Conservation (phyloP, 2,329 filamentous ascomycete genomes). For the Colletotrichum sp. region DNA sequence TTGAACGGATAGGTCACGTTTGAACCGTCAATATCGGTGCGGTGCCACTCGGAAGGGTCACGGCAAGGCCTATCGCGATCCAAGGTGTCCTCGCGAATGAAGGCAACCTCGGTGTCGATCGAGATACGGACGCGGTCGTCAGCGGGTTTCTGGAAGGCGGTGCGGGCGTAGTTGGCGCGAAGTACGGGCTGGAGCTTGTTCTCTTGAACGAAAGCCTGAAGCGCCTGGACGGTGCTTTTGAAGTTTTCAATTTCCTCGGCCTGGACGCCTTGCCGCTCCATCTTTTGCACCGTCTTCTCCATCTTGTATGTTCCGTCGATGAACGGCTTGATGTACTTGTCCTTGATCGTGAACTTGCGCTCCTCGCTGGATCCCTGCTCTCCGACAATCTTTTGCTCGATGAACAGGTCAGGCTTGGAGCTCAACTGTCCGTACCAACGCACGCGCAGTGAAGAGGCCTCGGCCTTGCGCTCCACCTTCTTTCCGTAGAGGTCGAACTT, state of each 20-base stretch:
- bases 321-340: constrained; percentile 90
- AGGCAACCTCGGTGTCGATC: constrained; percentile 89
- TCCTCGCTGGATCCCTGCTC: constrained; percentile 80
- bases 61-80: constrained; percentile 87
- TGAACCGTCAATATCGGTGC: constrained; percentile 83
- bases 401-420: constrained; percentile 77
- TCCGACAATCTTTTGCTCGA: constrained; percentile 89
- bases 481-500: constrained; percentile 85
- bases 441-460: constrained; percentile 83
- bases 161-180: constrained; percentile 91
- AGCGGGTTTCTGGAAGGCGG: constrained; percentile 94
- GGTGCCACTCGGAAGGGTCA: constrained; percentile 88
- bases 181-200: constrained; percentile 83
- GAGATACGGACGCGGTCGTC: constrained; percentile 91
- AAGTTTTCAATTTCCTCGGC: constrained; percentile 71
- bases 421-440: constrained; percentile 90
- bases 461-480: constrained; percentile 78
- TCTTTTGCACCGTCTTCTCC: constrained; percentile 88
- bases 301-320: constrained; percentile 87
- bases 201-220: constrained; percentile 80
- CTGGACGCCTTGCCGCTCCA: constrained; percentile 77
- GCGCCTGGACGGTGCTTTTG: constrained; percentile 73
- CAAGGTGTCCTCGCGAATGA: constrained; percentile 80
- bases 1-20: constrained; percentile 88
- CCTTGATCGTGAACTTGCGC: constrained; percentile 83